phyloP scores from a whole-genome alignment of 495 filamentous ascomycete genomes.

The Cetradonia linearis region DNA sequence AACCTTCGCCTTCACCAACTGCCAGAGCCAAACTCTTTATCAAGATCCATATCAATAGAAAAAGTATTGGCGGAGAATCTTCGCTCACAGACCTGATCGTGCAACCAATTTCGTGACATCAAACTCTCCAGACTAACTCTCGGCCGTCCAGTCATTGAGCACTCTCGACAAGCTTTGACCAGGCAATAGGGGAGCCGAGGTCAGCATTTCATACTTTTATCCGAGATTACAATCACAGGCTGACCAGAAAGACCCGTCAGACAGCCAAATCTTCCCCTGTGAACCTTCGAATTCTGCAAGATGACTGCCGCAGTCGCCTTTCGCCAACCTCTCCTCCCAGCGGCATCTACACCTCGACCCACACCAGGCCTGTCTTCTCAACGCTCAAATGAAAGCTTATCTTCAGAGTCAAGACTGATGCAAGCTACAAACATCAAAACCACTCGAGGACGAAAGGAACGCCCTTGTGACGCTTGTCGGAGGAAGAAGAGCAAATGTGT shows the following conservation, averaged over 20 bases:
- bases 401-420: conserved; percentile 20
- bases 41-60: background rate
- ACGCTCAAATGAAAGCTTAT: conserved; percentile 17
- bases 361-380: conserved; percentile 14
- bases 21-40: background rate
- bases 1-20: background rate
- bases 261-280: background rate
- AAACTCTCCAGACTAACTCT: background rate
- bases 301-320: conserved; percentile 19
- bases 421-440: conserved; percentile 11
- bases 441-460: conserved; percentile 36
- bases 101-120: background rate
- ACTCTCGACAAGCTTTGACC: background rate
- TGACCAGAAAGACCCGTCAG: background rate
- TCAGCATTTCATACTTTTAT: background rate
- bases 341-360: conserved; percentile 10
- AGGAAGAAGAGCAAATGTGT: conserved; percentile 82
- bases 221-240: background rate
- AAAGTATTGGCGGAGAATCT: background rate
- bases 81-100: background rate
- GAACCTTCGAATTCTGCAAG: background rate
- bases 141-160: background rate
- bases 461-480: conserved; percentile 68
- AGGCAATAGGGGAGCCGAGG: background rate
- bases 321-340: conserved; percentile 9